These are phyloP conservation scores for Colletotrichum echinochloae DNA, from an alignment of 2,329 filamentous ascomycete genomes.

Conservation along the genomic window DNA sequence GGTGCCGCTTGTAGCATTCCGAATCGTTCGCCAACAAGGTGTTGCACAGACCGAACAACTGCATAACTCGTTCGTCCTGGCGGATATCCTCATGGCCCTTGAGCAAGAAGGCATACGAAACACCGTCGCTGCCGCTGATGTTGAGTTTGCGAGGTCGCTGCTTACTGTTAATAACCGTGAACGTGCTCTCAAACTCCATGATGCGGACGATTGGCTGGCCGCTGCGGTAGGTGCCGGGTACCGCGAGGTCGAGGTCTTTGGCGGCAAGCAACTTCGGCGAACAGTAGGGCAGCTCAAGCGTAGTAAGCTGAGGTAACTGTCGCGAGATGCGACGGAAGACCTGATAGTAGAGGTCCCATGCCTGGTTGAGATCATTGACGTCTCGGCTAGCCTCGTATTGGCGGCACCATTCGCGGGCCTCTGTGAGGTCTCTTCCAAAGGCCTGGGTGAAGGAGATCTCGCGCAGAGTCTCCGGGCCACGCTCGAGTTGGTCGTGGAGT, in stretches of 20 bases:
- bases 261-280: slow-evolving; percentile 92
- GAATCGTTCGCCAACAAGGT: slow-evolving; percentile 93
- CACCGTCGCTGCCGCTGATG: slow-evolving; percentile 89
- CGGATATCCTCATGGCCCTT: slow-evolving; percentile 99
- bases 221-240: slow-evolving; percentile 94
- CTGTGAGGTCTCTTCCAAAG: slow-evolving; percentile 93
- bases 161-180: slow-evolving; percentile 95
- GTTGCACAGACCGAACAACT: slow-evolving; percentile 97
- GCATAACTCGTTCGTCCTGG: slow-evolving; percentile 99
- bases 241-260: slow-evolving; percentile 87
- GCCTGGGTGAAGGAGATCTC: slow-evolving; percentile 98
- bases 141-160: slow-evolving; percentile 93
- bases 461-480: slow-evolving; percentile 89
- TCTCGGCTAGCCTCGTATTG: slow-evolving; percentile 91
- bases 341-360: slow-evolving; percentile 99
- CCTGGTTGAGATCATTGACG: slow-evolving; percentile 94
- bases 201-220: slow-evolving; percentile 84
- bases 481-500: slow-evolving; percentile 90
- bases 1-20: slow-evolving; percentile 95
- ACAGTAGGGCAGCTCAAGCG: slow-evolving; percentile 94
- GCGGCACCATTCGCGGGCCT: slow-evolving; percentile 95
- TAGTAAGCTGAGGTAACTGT: slow-evolving; percentile 92
- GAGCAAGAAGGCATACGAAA: slow-evolving; percentile 86
- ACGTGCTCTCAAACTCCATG: slow-evolving; percentile 87
- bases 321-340: slow-evolving; percentile 96